Conservation (phyloP, 768 basidiomycete genomes). For the Kwoniella heveanensis region DNA sequence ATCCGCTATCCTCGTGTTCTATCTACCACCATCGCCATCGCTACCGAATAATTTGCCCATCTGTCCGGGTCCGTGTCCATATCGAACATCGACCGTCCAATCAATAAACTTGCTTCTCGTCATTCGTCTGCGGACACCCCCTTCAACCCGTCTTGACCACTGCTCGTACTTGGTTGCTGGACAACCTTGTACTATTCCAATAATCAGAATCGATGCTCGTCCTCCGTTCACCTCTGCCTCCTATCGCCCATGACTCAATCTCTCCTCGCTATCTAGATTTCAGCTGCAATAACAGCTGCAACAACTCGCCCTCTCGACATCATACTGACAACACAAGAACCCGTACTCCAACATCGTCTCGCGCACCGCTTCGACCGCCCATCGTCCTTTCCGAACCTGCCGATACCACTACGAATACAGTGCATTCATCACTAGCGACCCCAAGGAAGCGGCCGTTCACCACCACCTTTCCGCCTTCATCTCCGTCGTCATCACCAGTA, state of each 20-base stretch:
- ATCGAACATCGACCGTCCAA: background rate
- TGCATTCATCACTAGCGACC: background rate
- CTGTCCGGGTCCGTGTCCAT: background rate
- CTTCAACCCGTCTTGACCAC: background rate
- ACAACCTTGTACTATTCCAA: background rate
- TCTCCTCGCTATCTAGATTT: background rate
- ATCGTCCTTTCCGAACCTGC: conserved; percentile 13
- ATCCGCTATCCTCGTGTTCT: background rate
- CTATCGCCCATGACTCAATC: conserved; percentile 1
- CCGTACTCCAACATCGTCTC: background rate
- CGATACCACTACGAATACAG: background rate
- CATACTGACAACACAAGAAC: background rate
- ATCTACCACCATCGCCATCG: background rate
- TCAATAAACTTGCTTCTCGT: background rate
- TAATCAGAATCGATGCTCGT: background rate
- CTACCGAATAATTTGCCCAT: background rate
- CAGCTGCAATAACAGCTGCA: background rate
- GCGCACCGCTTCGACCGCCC: conserved; percentile 9
- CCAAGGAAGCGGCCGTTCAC: conserved; percentile 1
- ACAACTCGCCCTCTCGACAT: background rate
- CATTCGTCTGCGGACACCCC: background rate
- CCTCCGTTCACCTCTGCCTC: conserved; percentile 1
- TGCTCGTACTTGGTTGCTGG: background rate
- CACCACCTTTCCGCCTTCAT: background rate
- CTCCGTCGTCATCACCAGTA: background rate